These are phyloP conservation scores for Eucalyptus victrix DNA, from an alignment of 345 rosid species.

Conservation along the genomic window DNA sequence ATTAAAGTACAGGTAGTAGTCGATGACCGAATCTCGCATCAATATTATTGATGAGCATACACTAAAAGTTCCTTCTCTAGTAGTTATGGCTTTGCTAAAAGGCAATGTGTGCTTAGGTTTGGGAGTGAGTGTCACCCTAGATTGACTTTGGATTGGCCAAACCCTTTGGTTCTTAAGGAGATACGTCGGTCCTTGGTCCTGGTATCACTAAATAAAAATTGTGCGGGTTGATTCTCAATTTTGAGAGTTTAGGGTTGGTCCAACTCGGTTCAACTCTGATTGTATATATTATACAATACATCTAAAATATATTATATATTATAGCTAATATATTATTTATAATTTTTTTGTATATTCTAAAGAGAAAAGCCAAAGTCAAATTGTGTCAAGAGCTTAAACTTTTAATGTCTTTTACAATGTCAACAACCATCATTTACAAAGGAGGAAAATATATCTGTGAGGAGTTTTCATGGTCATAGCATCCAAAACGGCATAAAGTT, in stretches of 20 bases:
- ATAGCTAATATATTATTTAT: too few relatives aligned
- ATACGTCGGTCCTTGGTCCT: rapidly evolving
- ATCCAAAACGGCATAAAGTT: rapidly evolving
- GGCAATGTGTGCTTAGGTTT: rapidly evolving
- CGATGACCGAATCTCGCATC: not conserved
- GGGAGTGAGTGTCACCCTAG: too few relatives aligned
- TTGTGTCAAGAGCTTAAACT: too few relatives aligned
- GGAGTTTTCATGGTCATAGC: rapidly evolving
- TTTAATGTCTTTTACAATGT: too few relatives aligned
- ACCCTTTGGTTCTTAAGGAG: rapidly evolving
- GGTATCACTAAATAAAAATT: too few relatives aligned
- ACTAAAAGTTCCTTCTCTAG: rapidly evolving
- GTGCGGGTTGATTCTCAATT: rapidly evolving
- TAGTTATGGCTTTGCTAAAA: not conserved
- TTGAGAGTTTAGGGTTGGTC: rapidly evolving
- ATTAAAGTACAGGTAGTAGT: rapidly evolving
- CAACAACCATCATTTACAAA: too few relatives aligned
- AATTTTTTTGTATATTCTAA: too few relatives aligned
- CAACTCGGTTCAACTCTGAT: rapidly evolving
- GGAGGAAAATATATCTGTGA: rapidly evolving
- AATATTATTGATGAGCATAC: not conserved
- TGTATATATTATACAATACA: too few relatives aligned
- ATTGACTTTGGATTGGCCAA: too few relatives aligned
- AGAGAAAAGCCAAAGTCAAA: too few relatives aligned
- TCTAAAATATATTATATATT: too few relatives aligned